These are phyloP conservation scores for Mortierella sp. DNA, from an alignment of 371 early-diverging fungal species.

Conservation along the genomic window DNA sequence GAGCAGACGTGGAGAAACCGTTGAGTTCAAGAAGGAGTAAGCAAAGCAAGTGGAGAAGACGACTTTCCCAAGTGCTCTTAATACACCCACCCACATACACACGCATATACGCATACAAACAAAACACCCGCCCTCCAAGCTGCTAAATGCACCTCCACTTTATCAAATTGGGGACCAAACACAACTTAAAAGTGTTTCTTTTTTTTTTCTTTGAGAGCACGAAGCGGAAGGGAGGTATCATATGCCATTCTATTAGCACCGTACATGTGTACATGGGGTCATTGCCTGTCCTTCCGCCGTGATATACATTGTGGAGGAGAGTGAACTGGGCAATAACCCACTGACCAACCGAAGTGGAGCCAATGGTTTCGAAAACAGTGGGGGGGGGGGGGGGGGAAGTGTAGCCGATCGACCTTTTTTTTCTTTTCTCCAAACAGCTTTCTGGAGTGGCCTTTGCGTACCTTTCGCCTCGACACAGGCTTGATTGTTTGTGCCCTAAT, in stretches of 20 bases:
- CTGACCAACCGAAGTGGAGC: background rate
- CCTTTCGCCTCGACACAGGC: background rate
- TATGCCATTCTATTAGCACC: background rate
- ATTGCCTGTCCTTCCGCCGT: background rate
- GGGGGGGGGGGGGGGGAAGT: background rate
- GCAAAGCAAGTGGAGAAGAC: too few relatives aligned
- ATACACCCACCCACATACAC: background rate
- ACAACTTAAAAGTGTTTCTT: background rate
- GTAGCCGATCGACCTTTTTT: background rate
- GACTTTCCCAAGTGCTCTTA: background rate
- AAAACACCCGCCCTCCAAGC: background rate
- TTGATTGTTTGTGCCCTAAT: background rate
- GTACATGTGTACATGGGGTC: background rate
- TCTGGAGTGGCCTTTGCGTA: background rate
- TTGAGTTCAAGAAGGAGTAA: background rate
- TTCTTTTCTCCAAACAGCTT: background rate
- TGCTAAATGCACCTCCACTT: background rate
- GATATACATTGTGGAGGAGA: background rate
- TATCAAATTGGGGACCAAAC: background rate
- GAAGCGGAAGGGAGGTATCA: background rate
- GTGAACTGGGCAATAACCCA: background rate
- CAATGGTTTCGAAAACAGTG: background rate
- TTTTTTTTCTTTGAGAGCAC: constrained; percentile 1
- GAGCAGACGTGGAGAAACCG: background rate
- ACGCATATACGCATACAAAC: background rate